Evolutionary conservation across 352 stramenopile genomes (phyloP).

Genomic region (Globisporangium barbulae): DNA sequence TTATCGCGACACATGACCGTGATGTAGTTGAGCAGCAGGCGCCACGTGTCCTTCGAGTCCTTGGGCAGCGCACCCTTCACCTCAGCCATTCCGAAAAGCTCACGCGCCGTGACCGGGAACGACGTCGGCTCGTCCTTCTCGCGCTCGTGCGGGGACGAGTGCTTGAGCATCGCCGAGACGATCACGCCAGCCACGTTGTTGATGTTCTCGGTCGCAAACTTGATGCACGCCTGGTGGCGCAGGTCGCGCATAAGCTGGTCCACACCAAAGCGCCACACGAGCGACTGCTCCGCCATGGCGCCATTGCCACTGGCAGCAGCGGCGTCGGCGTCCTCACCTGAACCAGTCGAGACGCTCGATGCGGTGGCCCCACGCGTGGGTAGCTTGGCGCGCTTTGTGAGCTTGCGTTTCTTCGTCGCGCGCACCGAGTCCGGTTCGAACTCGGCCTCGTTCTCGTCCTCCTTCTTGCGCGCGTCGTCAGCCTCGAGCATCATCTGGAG

Average conservation of each 20-base stretch:
- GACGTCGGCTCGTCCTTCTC: slow-evolving; percentile 80
- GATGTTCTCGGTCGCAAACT: slow-evolving; percentile 82
- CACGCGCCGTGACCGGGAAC: slow-evolving; percentile 68
- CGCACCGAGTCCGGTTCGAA: slow-evolving; percentile 43
- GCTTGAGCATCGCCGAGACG: slow-evolving; percentile 72
- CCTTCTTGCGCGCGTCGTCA: slow-evolving; percentile 46
- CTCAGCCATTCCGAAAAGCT: slow-evolving; percentile 65
- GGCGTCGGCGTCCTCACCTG: slow-evolving; percentile 29
- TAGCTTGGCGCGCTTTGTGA: slow-evolving; percentile 75
- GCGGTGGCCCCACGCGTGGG: slow-evolving; percentile 44
- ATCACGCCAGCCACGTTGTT: slow-evolving; percentile 80
- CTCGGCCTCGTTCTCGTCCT: slow-evolving; percentile 60
- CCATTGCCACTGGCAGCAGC: slow-evolving; percentile 14
- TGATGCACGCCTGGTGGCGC: slow-evolving; percentile 74
- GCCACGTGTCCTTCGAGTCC: slow-evolving; percentile 80
- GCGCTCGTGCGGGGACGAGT: slow-evolving; percentile 80
- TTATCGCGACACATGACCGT: slow-evolving; percentile 89
- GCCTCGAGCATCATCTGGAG: slow-evolving; percentile 86
- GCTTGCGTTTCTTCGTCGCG: slow-evolving; percentile 62
- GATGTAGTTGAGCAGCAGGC: slow-evolving; percentile 85
- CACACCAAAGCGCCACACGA: slow-evolving; percentile 79
- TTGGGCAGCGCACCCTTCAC: slow-evolving; percentile 72
- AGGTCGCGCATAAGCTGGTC: slow-evolving; percentile 80
- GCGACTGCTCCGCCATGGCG: slow-evolving; percentile 55
- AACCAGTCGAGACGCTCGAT: slow-evolving; percentile 15